Base-by-base conservation (phyloP, 495 filamentous ascomycete species). In the Hyphodiscus hymeniophilus region DNA sequence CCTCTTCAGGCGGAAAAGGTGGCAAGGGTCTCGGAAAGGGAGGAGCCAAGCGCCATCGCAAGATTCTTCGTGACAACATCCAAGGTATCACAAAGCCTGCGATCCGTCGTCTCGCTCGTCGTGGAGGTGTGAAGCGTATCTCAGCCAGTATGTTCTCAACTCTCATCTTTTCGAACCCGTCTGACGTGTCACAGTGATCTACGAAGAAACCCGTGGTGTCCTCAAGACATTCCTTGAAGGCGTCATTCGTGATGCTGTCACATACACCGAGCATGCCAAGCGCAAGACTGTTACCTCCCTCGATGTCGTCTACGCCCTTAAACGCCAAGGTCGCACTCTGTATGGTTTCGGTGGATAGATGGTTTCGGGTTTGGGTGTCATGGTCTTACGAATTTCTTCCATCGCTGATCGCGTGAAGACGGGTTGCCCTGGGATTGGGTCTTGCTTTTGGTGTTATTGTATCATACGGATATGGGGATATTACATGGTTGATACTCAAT, bases 91-190 rank as follows among this genome's bases (percentile, higher is more conserved):
- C 92, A 72, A 99, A 99, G 88, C 92, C 92, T 68, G 92, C 92
- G 67, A 99, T 99, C 77, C 89, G 92, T 69, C 94, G 92, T 94
- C 92, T 99, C 69, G 92, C 92, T 46, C 89, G 90, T 70, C 89
- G 90, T 87, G 90, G 90, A 74, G 90, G 90, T 89, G 90, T 96
- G 77, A 96, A 97, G 87, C 92, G 92, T 96, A 98, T 98, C 77
- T 97, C 94, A 64, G 86, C 86, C 70, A 90, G 56, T 59, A 47
- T 35, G 56, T 52, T 45, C 22, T 13, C 17, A 15, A 10, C 36
- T 6, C n/a, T 32, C n/a, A 0, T 0, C 12, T 20, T 10, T 22
- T n/a, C 26, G 2, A 3, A 22, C n/a, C n/a, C 16, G 13, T 40
- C 52, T 59, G 42, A 59, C 34, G 32, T 36, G 28, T 48, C 39